Percentiles rank a stretch among this genome's conserved stretches.
These are phyloP conservation scores for Lycium barbarum DNA, from an alignment of 257 asterid genomes.

Conservation along the genomic window DNA sequence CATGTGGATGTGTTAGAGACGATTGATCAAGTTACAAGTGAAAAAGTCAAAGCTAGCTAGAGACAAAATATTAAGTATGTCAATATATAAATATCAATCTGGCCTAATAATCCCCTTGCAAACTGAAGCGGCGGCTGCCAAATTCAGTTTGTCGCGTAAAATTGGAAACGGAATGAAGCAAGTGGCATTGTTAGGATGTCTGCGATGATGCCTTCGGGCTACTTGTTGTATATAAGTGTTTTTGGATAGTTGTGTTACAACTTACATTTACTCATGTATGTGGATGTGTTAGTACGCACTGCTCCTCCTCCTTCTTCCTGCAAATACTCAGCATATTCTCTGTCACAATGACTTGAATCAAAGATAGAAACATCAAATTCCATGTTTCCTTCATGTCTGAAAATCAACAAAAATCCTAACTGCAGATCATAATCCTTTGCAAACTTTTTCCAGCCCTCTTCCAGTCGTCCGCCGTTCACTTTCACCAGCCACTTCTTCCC, in stretches of 20 bases:
- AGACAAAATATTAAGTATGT: too few species aligned
- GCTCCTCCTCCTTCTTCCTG: background rate
- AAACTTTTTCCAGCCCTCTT: constrained; percentile 29
- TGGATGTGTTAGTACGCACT: too few species aligned
- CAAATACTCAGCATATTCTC: background rate
- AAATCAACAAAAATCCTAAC: constrained; percentile 26
- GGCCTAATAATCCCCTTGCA: background rate
- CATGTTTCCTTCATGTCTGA: constrained; percentile 34
- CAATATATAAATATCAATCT: too few species aligned
- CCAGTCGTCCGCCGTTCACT: background rate
- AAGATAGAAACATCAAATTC: constrained; percentile 26
- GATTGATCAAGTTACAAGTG: too few species aligned
- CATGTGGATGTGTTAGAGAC: too few species aligned
- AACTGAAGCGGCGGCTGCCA: background rate
- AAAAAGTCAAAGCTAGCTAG: too few species aligned
- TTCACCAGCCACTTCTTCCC: constrained; percentile 29
- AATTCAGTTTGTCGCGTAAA: background rate
- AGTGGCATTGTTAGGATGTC: constrained; percentile 1
- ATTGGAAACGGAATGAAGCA: background rate
- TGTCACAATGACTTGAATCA: constrained; percentile 14
- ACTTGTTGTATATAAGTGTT: background rate
- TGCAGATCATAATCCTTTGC: constrained; percentile 1
- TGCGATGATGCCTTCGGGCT: background rate
- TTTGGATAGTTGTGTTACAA: background rate
- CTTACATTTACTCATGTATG: too few species aligned